phyloP scores from a whole-genome alignment of 75 land plant genomes.

The Ceratopteris richardii region DNA sequence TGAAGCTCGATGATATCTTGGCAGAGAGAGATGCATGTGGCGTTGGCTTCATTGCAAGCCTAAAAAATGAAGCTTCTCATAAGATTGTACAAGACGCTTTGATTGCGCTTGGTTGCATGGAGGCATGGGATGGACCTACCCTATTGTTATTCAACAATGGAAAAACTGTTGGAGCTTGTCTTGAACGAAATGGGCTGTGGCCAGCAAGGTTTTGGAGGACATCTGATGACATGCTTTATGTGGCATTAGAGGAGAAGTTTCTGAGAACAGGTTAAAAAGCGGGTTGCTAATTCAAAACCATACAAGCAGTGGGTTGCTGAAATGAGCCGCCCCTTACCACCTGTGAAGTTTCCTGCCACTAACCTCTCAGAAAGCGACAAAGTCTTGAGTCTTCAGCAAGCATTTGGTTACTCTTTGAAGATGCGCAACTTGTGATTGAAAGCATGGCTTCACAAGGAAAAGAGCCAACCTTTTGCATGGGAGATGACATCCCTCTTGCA shows the following conservation, averaged over 20 bases:
- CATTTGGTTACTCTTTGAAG: constrained; percentile 95
- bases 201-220: too few species aligned
- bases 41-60: constrained; percentile 92
- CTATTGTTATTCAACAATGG: too few species aligned
- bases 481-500: constrained; percentile 95
- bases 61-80: constrained; percentile 56
- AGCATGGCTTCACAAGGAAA: constrained; percentile 94
- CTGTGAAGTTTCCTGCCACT: constrained; percentile 47
- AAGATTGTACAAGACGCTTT: constrained; percentile 87
- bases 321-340: constrained; percentile 50
- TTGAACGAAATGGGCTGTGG: constrained; percentile 98
- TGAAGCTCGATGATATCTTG: too few species aligned
- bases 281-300: constrained; percentile 62
- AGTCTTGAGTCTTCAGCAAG: constrained; percentile 75
- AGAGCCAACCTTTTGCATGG: constrained; percentile 99
- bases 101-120: constrained; percentile 93
- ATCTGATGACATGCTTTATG: too few species aligned
- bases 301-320: constrained; percentile 84
- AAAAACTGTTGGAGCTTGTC: constrained; percentile 87
- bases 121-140: constrained; percentile 97
- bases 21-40: constrained; percentile 99
- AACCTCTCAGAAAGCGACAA: constrained; percentile 58
- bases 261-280: constrained; percentile 90
- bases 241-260: too few species aligned
- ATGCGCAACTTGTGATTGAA: constrained; percentile 98